These are phyloP conservation scores for Cladosporium colombiae DNA, from an alignment of 2,329 filamentous ascomycete species.

Conservation along the genomic window DNA sequence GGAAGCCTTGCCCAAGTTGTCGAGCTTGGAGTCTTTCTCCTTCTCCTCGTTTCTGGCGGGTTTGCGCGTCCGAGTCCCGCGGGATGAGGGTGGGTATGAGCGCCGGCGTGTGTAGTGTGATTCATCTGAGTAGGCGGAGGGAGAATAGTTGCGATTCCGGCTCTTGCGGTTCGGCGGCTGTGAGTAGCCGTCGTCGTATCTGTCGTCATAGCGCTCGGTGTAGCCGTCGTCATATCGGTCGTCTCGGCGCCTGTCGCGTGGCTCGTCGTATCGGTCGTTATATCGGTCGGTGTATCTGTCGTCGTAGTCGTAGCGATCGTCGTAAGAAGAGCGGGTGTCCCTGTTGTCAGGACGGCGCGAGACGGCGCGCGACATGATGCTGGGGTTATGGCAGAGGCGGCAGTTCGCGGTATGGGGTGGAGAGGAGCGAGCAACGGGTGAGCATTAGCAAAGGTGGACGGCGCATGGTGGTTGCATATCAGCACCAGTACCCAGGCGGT, in stretches of 20 bases:
- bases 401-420: background rate
- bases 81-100: slow-evolving; percentile 15
- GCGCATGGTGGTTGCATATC: slow-evolving; percentile 19
- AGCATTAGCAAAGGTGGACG: background rate
- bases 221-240: slow-evolving; percentile 6
- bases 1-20: slow-evolving; percentile 19
- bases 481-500: slow-evolving; percentile 9
- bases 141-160: slow-evolving; percentile 8
- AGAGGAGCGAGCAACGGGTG: background rate
- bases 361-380: slow-evolving; percentile 14
- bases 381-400: background rate
- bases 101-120: slow-evolving; percentile 15
- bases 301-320: slow-evolving; percentile 13
- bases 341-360: slow-evolving; percentile 13
- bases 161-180: slow-evolving; percentile 7
- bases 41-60: background rate
- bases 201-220: slow-evolving; percentile 4
- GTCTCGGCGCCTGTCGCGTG: background rate
- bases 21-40: slow-evolving; percentile 20
- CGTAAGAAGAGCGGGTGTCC: slow-evolving; percentile 16
- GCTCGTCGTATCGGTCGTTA: slow-evolving; percentile 8
- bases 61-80: slow-evolving; percentile 14
- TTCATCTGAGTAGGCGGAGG: slow-evolving; percentile 15
- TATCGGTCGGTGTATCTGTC: slow-evolving; percentile 16
- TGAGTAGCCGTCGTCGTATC: slow-evolving; percentile 19